Percentiles rank a stretch among this genome's conserved stretches.
Conservation (phyloP, 352 stramenopile species). For the Globisporangium ultimum region DNA sequence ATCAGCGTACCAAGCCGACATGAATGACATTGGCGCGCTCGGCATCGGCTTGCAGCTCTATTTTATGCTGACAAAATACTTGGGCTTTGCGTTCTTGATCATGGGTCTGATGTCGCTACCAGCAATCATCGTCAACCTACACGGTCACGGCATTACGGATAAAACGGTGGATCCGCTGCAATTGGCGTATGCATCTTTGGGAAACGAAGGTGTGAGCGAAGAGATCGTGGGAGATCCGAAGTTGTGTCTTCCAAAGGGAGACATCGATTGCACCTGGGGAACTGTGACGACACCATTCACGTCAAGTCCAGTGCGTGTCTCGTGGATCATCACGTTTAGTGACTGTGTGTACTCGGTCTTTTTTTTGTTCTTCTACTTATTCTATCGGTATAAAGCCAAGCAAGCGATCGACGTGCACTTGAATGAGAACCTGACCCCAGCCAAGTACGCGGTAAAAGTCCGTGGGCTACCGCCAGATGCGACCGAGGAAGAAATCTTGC, state of each 20-base stretch:
- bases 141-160: conserved; percentile 55
- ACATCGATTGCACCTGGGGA: conserved; percentile 66
- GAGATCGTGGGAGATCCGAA: conserved; percentile 38
- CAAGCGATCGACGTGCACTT: conserved; percentile 59
- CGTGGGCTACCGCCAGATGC: conserved; percentile 63
- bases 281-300: conserved; percentile 76
- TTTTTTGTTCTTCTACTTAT: conserved; percentile 62
- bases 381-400: conserved; percentile 38
- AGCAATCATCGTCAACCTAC: conserved; percentile 57
- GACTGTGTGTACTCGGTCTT: conserved; percentile 64
- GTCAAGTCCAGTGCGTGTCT: conserved; percentile 39
- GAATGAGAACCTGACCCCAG: conserved; percentile 75
- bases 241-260: conserved; percentile 41
- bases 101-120: conserved; percentile 72
- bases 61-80: conserved; percentile 81
- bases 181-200: conserved; percentile 67
- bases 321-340: conserved; percentile 70
- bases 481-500: conserved; percentile 56
- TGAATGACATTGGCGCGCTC: conserved; percentile 60
- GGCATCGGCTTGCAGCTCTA: conserved; percentile 84
- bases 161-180: conserved; percentile 72
- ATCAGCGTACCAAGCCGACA: neutral
- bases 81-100: conserved; percentile 53
- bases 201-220: conserved; percentile 73
- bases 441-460: conserved; percentile 81